Percentiles rank a stretch among this genome's conserved stretches.
Conservation (phyloP, 192 early-diverging fungal species). For the Linnemannia schmuckeri region DNA sequence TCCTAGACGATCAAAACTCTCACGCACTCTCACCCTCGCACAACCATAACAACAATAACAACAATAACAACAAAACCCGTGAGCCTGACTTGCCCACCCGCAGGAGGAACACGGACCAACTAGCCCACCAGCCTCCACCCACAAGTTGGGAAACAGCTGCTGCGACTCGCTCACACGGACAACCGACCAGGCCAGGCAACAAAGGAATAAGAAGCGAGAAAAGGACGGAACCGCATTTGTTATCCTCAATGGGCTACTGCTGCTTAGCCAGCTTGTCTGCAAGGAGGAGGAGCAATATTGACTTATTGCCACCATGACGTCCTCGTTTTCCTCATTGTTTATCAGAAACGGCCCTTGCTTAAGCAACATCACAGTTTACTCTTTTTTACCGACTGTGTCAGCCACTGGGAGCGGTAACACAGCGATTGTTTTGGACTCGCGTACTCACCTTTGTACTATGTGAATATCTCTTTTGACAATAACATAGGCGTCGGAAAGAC, state of each 20-base stretch:
- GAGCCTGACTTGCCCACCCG: slow-evolving; percentile 1
- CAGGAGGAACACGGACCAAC: not conserved
- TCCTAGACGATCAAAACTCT: not conserved
- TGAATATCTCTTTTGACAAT: not conserved
- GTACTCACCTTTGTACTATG: slow-evolving; percentile 9
- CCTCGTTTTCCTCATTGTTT: not conserved
- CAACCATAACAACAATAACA: not conserved
- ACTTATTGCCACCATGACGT: not conserved
- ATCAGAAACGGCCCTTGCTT: slow-evolving; percentile 4
- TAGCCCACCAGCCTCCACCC: not conserved
- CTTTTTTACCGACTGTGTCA: not conserved
- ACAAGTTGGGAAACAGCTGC: not conserved
- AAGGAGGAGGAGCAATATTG: not conserved
- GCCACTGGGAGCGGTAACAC: not conserved
- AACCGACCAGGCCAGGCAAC: not conserved
- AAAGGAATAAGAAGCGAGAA: not conserved
- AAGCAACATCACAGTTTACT: not conserved
- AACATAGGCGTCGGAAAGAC: slow-evolving; percentile 83
- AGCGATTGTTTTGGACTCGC: not conserved
- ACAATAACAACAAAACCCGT: not conserved
- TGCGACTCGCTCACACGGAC: not conserved
- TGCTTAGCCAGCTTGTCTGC: not conserved
- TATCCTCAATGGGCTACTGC: not conserved
- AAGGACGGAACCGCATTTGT: not conserved
- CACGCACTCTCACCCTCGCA: not conserved